Percentiles rank a stretch among this genome's conserved stretches.
Conservation (phyloP, 2,329 filamentous ascomycete genomes). For the Chaetomiaceae sp. region DNA sequence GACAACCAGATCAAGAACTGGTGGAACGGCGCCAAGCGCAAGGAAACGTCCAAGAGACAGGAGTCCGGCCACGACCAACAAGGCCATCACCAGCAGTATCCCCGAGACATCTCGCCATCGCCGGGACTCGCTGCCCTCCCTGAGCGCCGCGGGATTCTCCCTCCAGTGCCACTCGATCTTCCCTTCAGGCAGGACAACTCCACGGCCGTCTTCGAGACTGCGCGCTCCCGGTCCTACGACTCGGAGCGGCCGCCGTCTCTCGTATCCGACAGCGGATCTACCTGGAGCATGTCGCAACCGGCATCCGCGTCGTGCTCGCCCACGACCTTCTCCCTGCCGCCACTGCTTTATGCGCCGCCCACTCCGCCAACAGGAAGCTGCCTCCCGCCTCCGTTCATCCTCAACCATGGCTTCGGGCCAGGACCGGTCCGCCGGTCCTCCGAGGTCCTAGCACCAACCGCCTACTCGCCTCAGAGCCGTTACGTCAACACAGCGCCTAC, state of each 20-base stretch:
- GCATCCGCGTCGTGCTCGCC: slow-evolving; percentile 9
- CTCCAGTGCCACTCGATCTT: slow-evolving; percentile 11
- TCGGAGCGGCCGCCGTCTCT: slow-evolving; percentile 14
- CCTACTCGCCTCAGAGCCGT: slow-evolving; percentile 1
- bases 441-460: background rate
- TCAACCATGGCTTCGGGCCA: background rate
- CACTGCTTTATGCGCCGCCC: background rate
- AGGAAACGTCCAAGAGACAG: slow-evolving; percentile 35
- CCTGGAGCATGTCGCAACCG: slow-evolving; percentile 11
- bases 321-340: slow-evolving; percentile 2
- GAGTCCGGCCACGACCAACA: slow-evolving; percentile 1
- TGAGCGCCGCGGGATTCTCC: slow-evolving; percentile 12
- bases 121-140: background rate
- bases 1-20: slow-evolving; percentile 98
- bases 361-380: slow-evolving; percentile 6
- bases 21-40: slow-evolving; percentile 89
- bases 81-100: background rate
- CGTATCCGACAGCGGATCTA: slow-evolving; percentile 10
- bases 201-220: background rate
- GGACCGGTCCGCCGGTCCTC: slow-evolving; percentile 10
- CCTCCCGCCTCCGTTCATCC: background rate
- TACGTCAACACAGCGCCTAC: slow-evolving; percentile 8
- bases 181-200: slow-evolving; percentile 4
- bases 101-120: slow-evolving; percentile 7
- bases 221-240: slow-evolving; percentile 4